Conservation (phyloP, 257 asterid species). For the Plantago elongata region DNA sequence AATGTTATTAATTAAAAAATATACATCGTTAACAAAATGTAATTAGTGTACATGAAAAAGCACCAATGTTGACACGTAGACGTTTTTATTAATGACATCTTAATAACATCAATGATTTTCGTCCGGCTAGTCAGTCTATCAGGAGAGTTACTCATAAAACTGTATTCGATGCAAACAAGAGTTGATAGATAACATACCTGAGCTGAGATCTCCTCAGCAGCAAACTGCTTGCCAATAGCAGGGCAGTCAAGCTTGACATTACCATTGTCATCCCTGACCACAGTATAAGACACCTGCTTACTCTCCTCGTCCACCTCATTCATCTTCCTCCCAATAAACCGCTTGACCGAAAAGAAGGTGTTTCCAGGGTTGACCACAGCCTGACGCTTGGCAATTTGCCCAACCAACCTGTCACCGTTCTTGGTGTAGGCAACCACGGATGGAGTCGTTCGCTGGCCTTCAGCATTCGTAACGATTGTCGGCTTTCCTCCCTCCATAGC, state of each 20-base stretch:
- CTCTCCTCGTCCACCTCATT: constrained; percentile 68
- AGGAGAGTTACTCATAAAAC: no score
- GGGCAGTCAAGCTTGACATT: constrained; percentile 72
- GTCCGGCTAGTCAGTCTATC: no score
- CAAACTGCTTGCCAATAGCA: constrained; percentile 26
- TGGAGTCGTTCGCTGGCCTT: constrained; percentile 70
- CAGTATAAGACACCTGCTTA: constrained; percentile 62
- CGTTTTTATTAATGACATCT: no score
- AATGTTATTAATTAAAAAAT: no score
- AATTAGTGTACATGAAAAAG: no score
- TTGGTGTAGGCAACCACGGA: constrained; percentile 68
- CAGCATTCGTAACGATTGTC: constrained; percentile 58
- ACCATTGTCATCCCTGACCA: constrained; percentile 65
- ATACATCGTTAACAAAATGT: no score
- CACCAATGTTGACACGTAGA: no score
- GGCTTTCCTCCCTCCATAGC: constrained; percentile 83
- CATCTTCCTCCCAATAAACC: constrained; percentile 73
- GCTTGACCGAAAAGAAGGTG: constrained; percentile 62
- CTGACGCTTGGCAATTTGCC: constrained; percentile 70
- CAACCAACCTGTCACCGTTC: constrained; percentile 59
- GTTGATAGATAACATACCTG: no score
- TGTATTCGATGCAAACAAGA: no score
- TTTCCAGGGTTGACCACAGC: constrained; percentile 71
- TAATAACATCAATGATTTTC: no score
- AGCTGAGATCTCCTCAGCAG: constrained; percentile 19